These are phyloP conservation scores for Stagonosporopsis cucurbitacearum DNA, from an alignment of 2,329 filamentous ascomycete genomes.

Conservation along the genomic window DNA sequence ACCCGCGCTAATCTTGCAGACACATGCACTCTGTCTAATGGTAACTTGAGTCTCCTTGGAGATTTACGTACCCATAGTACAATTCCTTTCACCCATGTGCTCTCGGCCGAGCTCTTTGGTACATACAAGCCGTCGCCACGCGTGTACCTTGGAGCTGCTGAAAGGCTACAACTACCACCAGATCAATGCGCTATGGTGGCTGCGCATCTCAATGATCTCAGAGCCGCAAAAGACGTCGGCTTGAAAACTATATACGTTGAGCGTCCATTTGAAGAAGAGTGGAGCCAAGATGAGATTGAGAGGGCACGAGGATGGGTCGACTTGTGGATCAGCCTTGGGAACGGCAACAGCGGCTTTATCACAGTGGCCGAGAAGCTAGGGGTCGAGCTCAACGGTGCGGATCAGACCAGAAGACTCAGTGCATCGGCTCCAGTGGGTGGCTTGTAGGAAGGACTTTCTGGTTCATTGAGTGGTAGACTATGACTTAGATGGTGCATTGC, in stretches of 20 bases:
- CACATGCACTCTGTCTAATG: slow-evolving; percentile 76
- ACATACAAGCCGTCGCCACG: slow-evolving; percentile 75
- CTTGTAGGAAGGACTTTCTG: neutral
- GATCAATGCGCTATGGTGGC: slow-evolving; percentile 77
- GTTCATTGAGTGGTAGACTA: neutral
- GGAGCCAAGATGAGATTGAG: slow-evolving; percentile 58
- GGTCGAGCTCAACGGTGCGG: slow-evolving; percentile 19
- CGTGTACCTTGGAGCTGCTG: slow-evolving; percentile 73
- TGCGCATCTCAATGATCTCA: slow-evolving; percentile 73
- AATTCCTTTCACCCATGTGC: slow-evolving; percentile 67
- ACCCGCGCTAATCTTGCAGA: slow-evolving; percentile 17
- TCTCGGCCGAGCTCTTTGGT: slow-evolving; percentile 73
- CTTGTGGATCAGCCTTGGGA: slow-evolving; percentile 53
- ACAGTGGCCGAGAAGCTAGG: slow-evolving; percentile 52
- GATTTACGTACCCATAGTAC: slow-evolving; percentile 67
- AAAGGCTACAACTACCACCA: slow-evolving; percentile 62
- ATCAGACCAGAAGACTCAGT: slow-evolving; percentile 19
- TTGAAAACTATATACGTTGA: slow-evolving; percentile 78
- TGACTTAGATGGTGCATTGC: neutral
- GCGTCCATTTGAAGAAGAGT: slow-evolving; percentile 69
- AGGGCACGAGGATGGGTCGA: slow-evolving; percentile 68
- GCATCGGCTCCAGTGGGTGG: slow-evolving; percentile 22
- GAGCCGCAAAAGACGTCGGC: slow-evolving; percentile 68
- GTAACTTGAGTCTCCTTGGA: slow-evolving; percentile 69
- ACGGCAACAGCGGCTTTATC: slow-evolving; percentile 58